These are phyloP conservation scores for Fomes fomentarius DNA, from an alignment of 1,284 basidiomycete genomes.

Conservation along the genomic window DNA sequence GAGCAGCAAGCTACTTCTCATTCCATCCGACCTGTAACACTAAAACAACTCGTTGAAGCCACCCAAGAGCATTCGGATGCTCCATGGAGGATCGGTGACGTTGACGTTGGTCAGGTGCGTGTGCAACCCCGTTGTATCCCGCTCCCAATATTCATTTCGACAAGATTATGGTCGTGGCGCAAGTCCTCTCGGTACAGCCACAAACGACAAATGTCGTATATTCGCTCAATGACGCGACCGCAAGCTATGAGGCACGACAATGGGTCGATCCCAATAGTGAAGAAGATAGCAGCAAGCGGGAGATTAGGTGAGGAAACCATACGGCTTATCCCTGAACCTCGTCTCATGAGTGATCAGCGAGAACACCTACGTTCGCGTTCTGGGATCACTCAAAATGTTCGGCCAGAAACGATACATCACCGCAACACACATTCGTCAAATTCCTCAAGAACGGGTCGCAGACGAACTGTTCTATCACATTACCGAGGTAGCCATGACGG, in stretches of 20 bases:
- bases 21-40: slow-evolving; percentile 85
- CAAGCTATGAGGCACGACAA: slow-evolving; percentile 83
- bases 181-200: slow-evolving; percentile 69
- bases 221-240: slow-evolving; percentile 88
- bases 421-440: slow-evolving; percentile 54
- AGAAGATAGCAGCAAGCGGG: slow-evolving; percentile 51
- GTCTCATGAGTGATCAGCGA: slow-evolving; percentile 50
- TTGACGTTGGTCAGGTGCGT: slow-evolving; percentile 80
- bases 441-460: background rate
- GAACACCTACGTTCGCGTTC: slow-evolving; percentile 81
- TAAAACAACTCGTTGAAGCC: slow-evolving; percentile 80
- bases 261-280: slow-evolving; percentile 79
- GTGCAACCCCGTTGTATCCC: background rate
- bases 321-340: background rate
- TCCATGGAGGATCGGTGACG: slow-evolving; percentile 84
- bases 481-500: slow-evolving; percentile 57
- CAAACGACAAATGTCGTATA: slow-evolving; percentile 87
- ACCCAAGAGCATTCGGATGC: slow-evolving; percentile 86
- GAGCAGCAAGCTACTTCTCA: slow-evolving; percentile 44
- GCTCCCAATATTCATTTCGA: background rate
- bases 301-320: slow-evolving; percentile 46
- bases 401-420: slow-evolving; percentile 84
- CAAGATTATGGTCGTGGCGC: slow-evolving; percentile 80
- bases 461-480: slow-evolving; percentile 83
- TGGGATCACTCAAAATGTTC: slow-evolving; percentile 91